Percentiles rank a stretch among this genome's conserved stretches.
These are phyloP conservation scores for Mycena olivaceomarginata DNA, from an alignment of 768 basidiomycete genomes.

Conservation along the genomic window DNA sequence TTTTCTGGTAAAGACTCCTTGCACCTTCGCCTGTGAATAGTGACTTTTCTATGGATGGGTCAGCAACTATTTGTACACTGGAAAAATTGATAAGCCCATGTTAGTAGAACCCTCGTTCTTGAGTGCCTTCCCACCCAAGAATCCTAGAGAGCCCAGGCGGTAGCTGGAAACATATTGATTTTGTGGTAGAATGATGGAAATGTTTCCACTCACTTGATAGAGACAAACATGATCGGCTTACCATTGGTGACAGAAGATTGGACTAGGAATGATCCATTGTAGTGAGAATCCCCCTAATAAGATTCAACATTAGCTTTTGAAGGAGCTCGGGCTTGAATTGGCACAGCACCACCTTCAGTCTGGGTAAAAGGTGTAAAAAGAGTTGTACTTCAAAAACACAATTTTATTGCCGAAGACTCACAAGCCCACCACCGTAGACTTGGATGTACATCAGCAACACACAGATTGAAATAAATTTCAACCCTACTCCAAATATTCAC, in stretches of 20 bases:
- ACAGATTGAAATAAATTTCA: not conserved
- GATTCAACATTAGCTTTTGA: constrained; percentile 22
- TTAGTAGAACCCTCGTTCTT: constrained; percentile 55
- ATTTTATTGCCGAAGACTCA: not conserved
- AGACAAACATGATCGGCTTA: constrained; percentile 40
- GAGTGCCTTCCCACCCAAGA: constrained; percentile 52
- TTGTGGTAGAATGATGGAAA: not conserved
- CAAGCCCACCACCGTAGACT: constrained; percentile 41
- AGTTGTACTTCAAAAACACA: constrained; percentile 12
- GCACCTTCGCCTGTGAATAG: constrained; percentile 42
- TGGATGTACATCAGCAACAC: constrained; percentile 35
- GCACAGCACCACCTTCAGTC: constrained; percentile 39
- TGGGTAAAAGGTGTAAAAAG: not conserved
- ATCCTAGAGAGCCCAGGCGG: constrained; percentile 48
- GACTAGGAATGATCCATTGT: constrained; percentile 50
- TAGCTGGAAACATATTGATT: constrained; percentile 34
- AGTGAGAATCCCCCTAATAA: constrained; percentile 53
- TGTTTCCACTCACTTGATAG: constrained; percentile 32
- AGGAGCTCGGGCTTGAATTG: not conserved
- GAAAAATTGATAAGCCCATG: constrained; percentile 48
- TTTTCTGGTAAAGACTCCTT: no score
- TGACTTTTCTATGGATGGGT: constrained; percentile 5
- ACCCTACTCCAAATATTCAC: constrained; percentile 52
- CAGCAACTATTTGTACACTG: no score
- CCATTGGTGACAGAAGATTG: constrained; percentile 36